phyloP scores from a whole-genome alignment of 1,139 yeast genomes.

The Citeromyces hawaiiensis region DNA sequence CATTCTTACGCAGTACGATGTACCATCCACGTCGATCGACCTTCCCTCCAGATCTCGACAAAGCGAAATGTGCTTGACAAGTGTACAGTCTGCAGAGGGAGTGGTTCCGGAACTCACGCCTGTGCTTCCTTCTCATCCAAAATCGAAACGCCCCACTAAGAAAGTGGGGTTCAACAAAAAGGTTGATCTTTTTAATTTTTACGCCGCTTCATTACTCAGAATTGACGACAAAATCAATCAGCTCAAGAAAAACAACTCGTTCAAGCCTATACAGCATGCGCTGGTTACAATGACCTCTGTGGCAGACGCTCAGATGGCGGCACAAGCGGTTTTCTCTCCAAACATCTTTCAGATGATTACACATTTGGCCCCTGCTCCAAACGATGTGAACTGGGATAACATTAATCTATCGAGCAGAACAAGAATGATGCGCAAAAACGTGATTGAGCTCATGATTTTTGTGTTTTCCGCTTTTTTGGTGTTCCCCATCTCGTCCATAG shows the following conservation, averaged over 20 bases:
- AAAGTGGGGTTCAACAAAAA: slow-evolving; percentile 38
- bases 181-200: slow-evolving; percentile 55
- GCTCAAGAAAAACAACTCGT: slow-evolving; percentile 19
- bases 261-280: slow-evolving; percentile 35
- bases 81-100: not conserved
- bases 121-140: slow-evolving; percentile 7
- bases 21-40: slow-evolving; percentile 13
- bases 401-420: slow-evolving; percentile 45
- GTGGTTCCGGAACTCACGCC: slow-evolving; percentile 6
- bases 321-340: slow-evolving; percentile 80
- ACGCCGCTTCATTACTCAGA: slow-evolving; percentile 37
- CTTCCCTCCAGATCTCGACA: not conserved
- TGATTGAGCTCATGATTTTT: slow-evolving; percentile 52
- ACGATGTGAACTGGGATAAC: slow-evolving; percentile 75
- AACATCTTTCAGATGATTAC: slow-evolving; percentile 62
- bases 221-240: slow-evolving; percentile 43
- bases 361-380: slow-evolving; percentile 76
- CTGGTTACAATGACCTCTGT: slow-evolving; percentile 79
- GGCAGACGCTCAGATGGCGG: slow-evolving; percentile 80
- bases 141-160: slow-evolving; percentile 19
- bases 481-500: slow-evolving; percentile 60
- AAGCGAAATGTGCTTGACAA: not conserved
- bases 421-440: slow-evolving; percentile 42
- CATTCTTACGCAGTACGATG: slow-evolving; percentile 8
- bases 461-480: slow-evolving; percentile 53